These are phyloP conservation scores for Rossbeevera mucosa DNA, from an alignment of 768 basidiomycete genomes.

Conservation along the genomic window DNA sequence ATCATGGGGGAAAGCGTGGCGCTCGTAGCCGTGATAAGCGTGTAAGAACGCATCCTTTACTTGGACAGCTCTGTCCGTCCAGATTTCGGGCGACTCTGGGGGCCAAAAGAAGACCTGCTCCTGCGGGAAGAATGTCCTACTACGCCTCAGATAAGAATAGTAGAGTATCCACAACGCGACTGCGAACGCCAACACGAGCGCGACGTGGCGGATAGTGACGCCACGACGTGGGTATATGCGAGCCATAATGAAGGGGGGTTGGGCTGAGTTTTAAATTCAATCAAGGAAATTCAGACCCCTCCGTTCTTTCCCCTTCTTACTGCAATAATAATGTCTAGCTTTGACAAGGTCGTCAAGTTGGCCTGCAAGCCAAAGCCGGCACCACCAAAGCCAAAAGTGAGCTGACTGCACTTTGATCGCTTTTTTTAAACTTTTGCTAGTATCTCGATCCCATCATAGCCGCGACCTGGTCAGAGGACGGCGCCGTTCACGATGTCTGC, in stretches of 20 bases:
- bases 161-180: conserved; percentile 19
- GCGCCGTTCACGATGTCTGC: conserved; percentile 89
- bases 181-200: conserved; percentile 10
- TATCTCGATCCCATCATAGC: conserved; percentile 96
- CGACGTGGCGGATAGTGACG: conserved; percentile 24
- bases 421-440: conserved; percentile 36
- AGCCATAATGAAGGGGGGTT: not conserved
- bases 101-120: conserved; percentile 21
- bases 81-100: conserved; percentile 33
- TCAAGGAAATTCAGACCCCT: conserved; percentile 1
- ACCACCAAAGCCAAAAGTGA: conserved; percentile 92
- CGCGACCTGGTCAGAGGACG: conserved; percentile 95
- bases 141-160: conserved; percentile 1
- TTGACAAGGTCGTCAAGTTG: conserved; percentile 89
- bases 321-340: conserved; percentile 55
- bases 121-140: not conserved
- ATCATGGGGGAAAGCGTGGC: conserved; percentile 57
- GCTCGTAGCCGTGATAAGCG: conserved; percentile 64
- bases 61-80: conserved; percentile 49
- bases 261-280: conserved; percentile 27
- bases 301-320: not conserved
- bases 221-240: conserved; percentile 9
- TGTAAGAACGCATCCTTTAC: conserved; percentile 63
- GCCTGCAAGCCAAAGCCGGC: conserved; percentile 98
- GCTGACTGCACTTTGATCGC: not conserved